Evolutionary conservation across 352 stramenopile species (phyloP).

Genomic region (Phytophthora pinifolia): DNA sequence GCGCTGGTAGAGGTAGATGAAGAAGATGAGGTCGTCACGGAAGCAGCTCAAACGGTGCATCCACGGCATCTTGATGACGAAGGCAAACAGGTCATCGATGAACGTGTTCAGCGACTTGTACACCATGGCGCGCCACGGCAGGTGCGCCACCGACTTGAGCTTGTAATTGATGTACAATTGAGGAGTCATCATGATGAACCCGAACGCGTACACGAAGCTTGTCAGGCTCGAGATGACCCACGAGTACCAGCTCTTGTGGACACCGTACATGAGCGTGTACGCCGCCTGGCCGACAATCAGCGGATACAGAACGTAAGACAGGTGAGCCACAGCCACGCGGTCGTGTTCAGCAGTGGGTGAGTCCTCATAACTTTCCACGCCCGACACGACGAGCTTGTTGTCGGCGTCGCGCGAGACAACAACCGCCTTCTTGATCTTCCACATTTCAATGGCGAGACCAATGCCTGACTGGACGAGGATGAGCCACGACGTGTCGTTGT

Average conservation of each 20-base stretch:
- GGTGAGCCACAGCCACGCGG: constrained; percentile 78
- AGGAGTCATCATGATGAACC: constrained; percentile 99
- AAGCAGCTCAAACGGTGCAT: constrained; percentile 98
- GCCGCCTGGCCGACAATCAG: constrained; percentile 93
- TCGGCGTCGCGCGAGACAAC: constrained; percentile 76
- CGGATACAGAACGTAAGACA: constrained; percentile 85
- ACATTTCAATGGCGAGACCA: constrained; percentile 87
- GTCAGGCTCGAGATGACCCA: constrained; percentile 97
- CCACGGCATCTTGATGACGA: constrained; percentile 93
- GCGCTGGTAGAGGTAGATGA: constrained; percentile 99
- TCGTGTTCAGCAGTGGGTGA: constrained; percentile 85
- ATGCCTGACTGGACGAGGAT: constrained; percentile 90
- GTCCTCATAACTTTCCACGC: constrained; percentile 80
- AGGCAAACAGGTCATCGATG: constrained; percentile 93
- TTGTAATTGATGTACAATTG: constrained; percentile 99
- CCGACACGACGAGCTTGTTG: constrained; percentile 83
- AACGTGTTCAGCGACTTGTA: constrained; percentile 98
- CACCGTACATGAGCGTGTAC: constrained; percentile 93
- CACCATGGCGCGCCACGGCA: constrained; percentile 97
- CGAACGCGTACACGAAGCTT: constrained; percentile 98
- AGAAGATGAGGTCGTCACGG: constrained; percentile 99
- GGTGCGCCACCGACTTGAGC: constrained; percentile 95
- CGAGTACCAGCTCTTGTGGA: constrained; percentile 97
- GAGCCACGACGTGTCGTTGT: constrained; percentile 97
- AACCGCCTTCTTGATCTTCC: constrained; percentile 94